phyloP scores from a whole-genome alignment of 2,329 filamentous ascomycete genomes.

The Hypoxylon sp. region DNA sequence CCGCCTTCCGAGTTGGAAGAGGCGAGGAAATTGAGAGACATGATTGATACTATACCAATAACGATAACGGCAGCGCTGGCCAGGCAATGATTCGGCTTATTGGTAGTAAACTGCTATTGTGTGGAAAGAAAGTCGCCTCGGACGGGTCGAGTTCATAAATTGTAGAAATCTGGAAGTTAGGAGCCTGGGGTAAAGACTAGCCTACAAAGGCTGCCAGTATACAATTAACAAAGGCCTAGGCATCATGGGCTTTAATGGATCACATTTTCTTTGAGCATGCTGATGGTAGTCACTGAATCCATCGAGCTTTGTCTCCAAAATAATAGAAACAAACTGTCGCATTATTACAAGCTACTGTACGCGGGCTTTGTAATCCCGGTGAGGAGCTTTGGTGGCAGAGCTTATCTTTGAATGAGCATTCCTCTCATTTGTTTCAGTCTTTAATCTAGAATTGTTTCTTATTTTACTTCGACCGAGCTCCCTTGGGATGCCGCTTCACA shows the following conservation, averaged over 20 bases:
- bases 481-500: not conserved
- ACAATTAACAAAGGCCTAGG: constrained; percentile 16
- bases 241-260: not conserved
- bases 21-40: not conserved
- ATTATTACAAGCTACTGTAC: not conserved
- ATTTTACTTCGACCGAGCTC: too few species aligned
- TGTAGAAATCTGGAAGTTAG: not conserved
- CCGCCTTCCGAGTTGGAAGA: not conserved
- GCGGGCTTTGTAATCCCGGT: not conserved
- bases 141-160: constrained; percentile 13
- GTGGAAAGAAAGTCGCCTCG: not conserved
- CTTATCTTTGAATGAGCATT: not conserved
- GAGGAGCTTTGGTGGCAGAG: not conserved
- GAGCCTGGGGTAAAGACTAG: not conserved
- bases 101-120: not conserved
- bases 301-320: constrained; percentile 23
- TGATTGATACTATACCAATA: not conserved
- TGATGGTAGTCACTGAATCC: constrained; percentile 6
- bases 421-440: not conserved
- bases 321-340: not conserved
- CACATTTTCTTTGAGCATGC: not conserved
- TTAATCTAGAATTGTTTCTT: not conserved
- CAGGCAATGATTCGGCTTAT: not conserved
- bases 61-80: not conserved
- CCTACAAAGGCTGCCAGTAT: not conserved